Evolutionary conservation across 257 asterid species (phyloP).

Genomic region (Lavandula angustifolia): DNA sequence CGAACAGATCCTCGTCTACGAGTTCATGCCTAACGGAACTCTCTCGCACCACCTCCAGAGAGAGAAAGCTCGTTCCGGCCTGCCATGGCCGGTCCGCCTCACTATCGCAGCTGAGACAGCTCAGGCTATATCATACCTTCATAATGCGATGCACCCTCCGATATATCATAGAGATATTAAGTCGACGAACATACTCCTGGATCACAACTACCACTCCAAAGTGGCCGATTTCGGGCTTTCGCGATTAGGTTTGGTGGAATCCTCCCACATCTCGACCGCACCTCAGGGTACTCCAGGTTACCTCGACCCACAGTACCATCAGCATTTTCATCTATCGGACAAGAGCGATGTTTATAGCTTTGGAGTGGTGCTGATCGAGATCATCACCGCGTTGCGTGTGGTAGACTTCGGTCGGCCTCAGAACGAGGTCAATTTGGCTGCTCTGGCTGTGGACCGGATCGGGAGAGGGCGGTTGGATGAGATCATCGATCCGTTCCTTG

Average conservation of each 20-base stretch:
- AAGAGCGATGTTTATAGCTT: conserved; percentile 79
- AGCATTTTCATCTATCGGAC: conserved; percentile 67
- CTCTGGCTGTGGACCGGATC: conserved; percentile 63
- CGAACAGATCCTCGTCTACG: conserved; percentile 75
- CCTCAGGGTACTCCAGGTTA: conserved; percentile 86
- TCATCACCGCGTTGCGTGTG: conserved; percentile 55
- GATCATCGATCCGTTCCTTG: conserved; percentile 55
- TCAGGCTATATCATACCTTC: conserved; percentile 72
- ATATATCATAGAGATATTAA: conserved; percentile 78
- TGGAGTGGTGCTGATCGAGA: conserved; percentile 73
- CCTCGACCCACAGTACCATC: conserved; percentile 78
- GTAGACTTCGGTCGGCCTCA: conserved; percentile 62
- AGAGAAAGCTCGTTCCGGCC: conserved; percentile 44
- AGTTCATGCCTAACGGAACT: conserved; percentile 88
- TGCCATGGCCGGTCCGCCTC: conserved; percentile 69
- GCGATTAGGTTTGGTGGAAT: conserved; percentile 57
- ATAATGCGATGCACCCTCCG: conserved; percentile 68
- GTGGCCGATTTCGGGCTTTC: conserved; percentile 86
- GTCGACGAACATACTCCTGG: conserved; percentile 74
- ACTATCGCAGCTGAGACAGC: conserved; percentile 72
- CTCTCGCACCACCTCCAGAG: conserved; percentile 65
- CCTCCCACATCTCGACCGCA: conserved; percentile 69
- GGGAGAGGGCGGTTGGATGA: conserved; percentile 60
- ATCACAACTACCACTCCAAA: conserved; percentile 55
- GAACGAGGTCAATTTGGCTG: conserved; percentile 55